Conservation (phyloP, 768 basidiomycete genomes). For the Strobilomyces confusus region DNA sequence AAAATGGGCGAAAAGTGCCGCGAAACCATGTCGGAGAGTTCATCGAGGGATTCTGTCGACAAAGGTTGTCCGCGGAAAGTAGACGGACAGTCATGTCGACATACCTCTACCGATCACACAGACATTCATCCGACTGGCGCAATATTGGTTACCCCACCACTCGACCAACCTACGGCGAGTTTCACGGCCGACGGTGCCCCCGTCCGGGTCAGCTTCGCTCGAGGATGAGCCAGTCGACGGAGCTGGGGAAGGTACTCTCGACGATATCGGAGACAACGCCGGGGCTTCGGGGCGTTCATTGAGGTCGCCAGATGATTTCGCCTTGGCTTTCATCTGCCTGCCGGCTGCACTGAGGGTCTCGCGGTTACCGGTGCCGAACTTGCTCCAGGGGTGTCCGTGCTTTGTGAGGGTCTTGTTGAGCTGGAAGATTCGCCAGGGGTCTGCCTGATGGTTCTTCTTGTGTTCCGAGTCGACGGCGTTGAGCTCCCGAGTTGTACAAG, state of each 20-base stretch:
- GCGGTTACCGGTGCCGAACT: conserved; percentile 87
- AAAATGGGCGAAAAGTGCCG: conserved; percentile 67
- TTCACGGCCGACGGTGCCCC: conserved; percentile 75
- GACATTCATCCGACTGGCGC: conserved; percentile 76
- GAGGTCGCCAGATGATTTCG: conserved; percentile 32
- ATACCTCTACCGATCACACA: conserved; percentile 78
- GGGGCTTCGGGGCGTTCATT: conserved; percentile 24
- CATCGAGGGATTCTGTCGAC: conserved; percentile 66
- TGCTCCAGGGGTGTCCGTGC: conserved; percentile 79
- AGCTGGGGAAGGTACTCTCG: conserved; percentile 55
- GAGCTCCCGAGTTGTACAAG: conserved; percentile 84
- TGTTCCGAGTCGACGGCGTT: conserved; percentile 97
- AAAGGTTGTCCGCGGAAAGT: background rate
- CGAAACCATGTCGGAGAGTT: conserved; percentile 58
- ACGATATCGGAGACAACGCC: conserved; percentile 44
- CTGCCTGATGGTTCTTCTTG: conserved; percentile 90
- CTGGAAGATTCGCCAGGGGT: conserved; percentile 94
- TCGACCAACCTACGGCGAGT: conserved; percentile 73
- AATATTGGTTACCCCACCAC: conserved; percentile 84
- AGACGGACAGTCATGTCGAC: background rate
- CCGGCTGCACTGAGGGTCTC: conserved; percentile 67
- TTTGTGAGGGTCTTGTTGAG: conserved; percentile 83
- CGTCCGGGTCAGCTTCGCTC: conserved; percentile 66
- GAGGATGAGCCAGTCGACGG: conserved; percentile 50
- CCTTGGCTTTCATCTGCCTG: conserved; percentile 49